Base-by-base conservation (phyloP, 108 stramenopile genomes). In the Nitzschia sp. region DNA sequence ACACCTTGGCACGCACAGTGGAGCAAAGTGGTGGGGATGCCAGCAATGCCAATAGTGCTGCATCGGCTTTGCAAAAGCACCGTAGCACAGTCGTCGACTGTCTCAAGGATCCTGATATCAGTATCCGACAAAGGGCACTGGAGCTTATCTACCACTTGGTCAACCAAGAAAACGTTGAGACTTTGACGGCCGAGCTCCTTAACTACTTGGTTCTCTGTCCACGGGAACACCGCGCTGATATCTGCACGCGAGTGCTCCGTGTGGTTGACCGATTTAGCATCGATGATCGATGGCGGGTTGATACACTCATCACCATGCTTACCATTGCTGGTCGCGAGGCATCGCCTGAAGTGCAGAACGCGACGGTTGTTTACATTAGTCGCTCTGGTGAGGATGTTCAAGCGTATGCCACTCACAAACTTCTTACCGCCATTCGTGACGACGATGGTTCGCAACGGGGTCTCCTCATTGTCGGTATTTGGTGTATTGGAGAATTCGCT, bases 91-190 rank as follows among this genome's bases (percentile, higher is more conserved):
- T 99, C 3, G 97, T 99, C 17, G 97, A 97, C 56, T 99, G 98
- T 79, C 83, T 99, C 69, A 95, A 96, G 70, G 98, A 99, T 84
- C 93, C 98, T n/a, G 97, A 99, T 80, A 81, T 97, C 43, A 95
- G 91, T 65, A 97, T 99, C 70, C 95, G 98, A 39, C 94, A 95
- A 75, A 89, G 98, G n/a, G 98, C 98, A 20, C 78, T 99, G 6
- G 98, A 99, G 58, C 79, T 99, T 0, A 97, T 98, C 57, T 97
- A 95, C 61, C 92, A 98, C 72, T 80, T 99, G 41, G 96, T 98
- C 38, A 96, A 98, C 75, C 52, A 60, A 37, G 85, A 89, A 29
- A 98, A 97, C 70, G 96, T 98, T 10, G 79, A 86, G 55, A 67
- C 79, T 22, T 78, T 99, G 46, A 88, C 96, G 17, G 86, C 91